Evolutionary conservation across 2,329 filamentous ascomycete genomes (phyloP).

Genomic region (Fusarium setosum): DNA sequence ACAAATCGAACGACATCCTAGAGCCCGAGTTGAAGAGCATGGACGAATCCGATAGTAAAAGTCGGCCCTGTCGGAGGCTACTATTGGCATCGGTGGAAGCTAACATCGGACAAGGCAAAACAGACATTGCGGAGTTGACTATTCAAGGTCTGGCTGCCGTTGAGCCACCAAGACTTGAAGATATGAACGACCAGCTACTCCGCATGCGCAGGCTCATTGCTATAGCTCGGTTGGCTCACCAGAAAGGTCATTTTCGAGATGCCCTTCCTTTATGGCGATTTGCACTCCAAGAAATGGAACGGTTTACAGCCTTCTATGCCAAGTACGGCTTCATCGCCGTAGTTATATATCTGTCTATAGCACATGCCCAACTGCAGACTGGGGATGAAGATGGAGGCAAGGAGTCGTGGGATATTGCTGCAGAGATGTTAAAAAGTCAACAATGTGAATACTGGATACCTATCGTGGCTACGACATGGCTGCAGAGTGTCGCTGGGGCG

Average conservation of each 20-base stretch:
- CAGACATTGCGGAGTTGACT: slow-evolving; percentile 13
- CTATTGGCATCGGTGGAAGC: slow-evolving; percentile 32
- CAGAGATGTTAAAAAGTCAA: slow-evolving; percentile 20
- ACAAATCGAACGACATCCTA: slow-evolving; percentile 29
- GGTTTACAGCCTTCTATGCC: slow-evolving; percentile 25
- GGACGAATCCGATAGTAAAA: slow-evolving; percentile 7
- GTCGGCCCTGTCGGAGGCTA: slow-evolving; percentile 33
- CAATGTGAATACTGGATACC: slow-evolving; percentile 42
- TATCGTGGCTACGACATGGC: slow-evolving; percentile 37
- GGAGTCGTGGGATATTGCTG: slow-evolving; percentile 26
- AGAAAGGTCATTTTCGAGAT: slow-evolving; percentile 7
- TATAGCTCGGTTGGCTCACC: slow-evolving; percentile 29
- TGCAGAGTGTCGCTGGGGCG: slow-evolving; percentile 25
- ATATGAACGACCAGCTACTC: slow-evolving; percentile 40
- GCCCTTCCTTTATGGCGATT: slow-evolving; percentile 29
- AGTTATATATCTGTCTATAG: slow-evolving; percentile 35
- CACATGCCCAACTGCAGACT: slow-evolving; percentile 36
- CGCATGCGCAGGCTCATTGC: slow-evolving; percentile 38
- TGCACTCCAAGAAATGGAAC: slow-evolving; percentile 13
- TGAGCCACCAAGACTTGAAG: slow-evolving; percentile 26
- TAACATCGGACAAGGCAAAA: slow-evolving; percentile 1
- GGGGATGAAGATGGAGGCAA: slow-evolving; percentile 23
- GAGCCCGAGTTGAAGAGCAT: slow-evolving; percentile 28
- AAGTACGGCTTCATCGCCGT: slow-evolving; percentile 33
- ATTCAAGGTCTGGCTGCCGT: slow-evolving; percentile 13